Conservation (phyloP, 768 basidiomycete species). For the Termitomyces sp. region DNA sequence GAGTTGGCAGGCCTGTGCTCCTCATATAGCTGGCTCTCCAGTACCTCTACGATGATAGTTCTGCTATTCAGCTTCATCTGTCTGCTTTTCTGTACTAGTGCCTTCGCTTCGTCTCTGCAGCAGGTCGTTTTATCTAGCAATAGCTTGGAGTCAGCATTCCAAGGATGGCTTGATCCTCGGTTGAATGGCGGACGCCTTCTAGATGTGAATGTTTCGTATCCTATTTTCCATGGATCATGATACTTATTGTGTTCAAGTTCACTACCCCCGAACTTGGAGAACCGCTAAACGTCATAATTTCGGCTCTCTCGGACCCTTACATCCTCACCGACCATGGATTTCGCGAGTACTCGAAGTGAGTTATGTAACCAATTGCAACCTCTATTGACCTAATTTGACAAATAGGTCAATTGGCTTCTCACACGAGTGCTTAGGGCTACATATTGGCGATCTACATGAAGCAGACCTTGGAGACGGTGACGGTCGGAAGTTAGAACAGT, state of each 20-base stretch:
- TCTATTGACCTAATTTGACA: no score
- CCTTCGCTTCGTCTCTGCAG: constrained; percentile 10
- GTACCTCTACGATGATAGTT: background rate
- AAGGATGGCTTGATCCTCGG: constrained; percentile 68
- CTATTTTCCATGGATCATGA: background rate
- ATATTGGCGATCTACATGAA: constrained; percentile 70
- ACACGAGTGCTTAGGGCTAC: constrained; percentile 78
- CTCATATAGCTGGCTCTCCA: background rate
- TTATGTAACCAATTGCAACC: background rate
- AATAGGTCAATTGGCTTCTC: constrained; percentile 77
- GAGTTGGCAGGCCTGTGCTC: constrained; percentile 5
- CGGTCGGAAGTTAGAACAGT: constrained; percentile 62
- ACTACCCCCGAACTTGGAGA: constrained; percentile 67
- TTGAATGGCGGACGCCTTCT: constrained; percentile 68
- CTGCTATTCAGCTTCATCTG: constrained; percentile 1
- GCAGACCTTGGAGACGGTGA: constrained; percentile 86
- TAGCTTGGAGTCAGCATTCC: background rate
- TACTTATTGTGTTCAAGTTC: constrained; percentile 40
- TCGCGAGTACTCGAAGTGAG: constrained; percentile 63
- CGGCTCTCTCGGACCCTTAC: constrained; percentile 74
- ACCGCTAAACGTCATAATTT: constrained; percentile 82
- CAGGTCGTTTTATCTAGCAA: constrained; percentile 10
- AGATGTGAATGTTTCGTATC: constrained; percentile 51
- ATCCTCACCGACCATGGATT: constrained; percentile 76
- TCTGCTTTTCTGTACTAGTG: background rate